A percentile compares a stretch with the other conserved stretches of the same genome.
These are phyloP conservation scores for Passalora sequoiae DNA, from an alignment of 2,329 filamentous ascomycete species.

Conservation along the genomic window DNA sequence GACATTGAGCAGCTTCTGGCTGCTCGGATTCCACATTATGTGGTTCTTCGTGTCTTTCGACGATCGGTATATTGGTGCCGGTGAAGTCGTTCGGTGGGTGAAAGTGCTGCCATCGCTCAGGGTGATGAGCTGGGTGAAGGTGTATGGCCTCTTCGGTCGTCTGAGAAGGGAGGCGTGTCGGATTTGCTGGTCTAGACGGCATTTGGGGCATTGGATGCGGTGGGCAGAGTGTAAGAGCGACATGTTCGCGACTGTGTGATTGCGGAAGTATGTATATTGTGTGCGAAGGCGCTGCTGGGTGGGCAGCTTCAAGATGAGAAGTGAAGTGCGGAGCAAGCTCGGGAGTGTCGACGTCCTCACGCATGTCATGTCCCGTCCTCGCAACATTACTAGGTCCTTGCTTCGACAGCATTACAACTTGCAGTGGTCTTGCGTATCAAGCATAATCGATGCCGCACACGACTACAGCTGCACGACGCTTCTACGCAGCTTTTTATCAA, in stretches of 20 bases:
- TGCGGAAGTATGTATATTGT: no score
- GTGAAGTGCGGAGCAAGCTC: no score
- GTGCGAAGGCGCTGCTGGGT: no score
- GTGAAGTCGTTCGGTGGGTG: conserved; percentile 71
- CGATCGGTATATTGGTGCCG: conserved; percentile 55
- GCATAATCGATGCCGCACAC: conserved; percentile 6
- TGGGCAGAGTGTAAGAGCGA: conserved; percentile 15
- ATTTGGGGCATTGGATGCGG: conserved; percentile 16
- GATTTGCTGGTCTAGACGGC: conserved; percentile 47
- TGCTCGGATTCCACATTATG: conserved; percentile 82
- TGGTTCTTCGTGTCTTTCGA: conserved; percentile 87
- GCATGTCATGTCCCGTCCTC: no score
- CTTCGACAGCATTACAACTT: no score
- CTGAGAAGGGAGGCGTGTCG: conserved; percentile 79
- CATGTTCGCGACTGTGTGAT: no score
- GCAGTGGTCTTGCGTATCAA: no score
- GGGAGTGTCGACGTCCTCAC: no score
- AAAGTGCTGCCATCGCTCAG: conserved; percentile 87
- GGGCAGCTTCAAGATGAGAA: no score
- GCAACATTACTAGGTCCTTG: no score
- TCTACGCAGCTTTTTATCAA: conserved; percentile 43
- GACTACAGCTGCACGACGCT: conserved; percentile 30
- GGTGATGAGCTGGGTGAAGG: conserved; percentile 93
- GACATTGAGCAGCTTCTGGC: conserved; percentile 74
- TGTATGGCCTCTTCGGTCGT: conserved; percentile 88